Conservation (phyloP, 495 filamentous ascomycete species). For the Penicillium macrosclerotiorum region DNA sequence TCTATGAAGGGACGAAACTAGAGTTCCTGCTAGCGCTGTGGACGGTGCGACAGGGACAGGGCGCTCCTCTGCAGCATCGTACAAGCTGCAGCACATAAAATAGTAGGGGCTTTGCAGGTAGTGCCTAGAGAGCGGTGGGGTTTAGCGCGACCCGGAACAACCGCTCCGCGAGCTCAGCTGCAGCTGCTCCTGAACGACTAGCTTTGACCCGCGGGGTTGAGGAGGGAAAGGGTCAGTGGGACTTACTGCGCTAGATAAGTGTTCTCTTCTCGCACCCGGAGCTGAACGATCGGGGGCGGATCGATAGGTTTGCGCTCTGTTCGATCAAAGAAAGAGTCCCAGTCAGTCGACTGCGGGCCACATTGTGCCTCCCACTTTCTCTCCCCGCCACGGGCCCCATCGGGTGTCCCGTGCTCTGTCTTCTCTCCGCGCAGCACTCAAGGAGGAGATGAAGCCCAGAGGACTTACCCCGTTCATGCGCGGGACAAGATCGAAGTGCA, state of each 20-base stretch:
- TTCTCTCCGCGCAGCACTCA: background rate
- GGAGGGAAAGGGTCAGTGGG: too few species aligned
- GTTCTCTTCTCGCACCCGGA: slow-evolving; percentile 63
- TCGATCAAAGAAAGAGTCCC: too few species aligned
- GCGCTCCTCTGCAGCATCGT: slow-evolving; percentile 61
- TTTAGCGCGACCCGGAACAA: too few species aligned
- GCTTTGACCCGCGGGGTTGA: too few species aligned
- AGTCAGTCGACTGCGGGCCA: background rate
- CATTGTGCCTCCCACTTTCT: background rate
- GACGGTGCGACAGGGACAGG: slow-evolving; percentile 50
- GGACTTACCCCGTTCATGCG: background rate
- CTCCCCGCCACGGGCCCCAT: background rate
- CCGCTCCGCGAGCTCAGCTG: too few species aligned
- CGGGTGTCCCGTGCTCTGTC: too few species aligned
- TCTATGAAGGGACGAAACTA: slow-evolving; percentile 89
- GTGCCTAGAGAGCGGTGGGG: slow-evolving; percentile 44
- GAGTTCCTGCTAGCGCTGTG: slow-evolving; percentile 69
- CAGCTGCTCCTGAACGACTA: too few species aligned
- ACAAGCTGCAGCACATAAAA: slow-evolving; percentile 74
- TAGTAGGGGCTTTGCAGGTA: slow-evolving; percentile 76
- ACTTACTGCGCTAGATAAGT: slow-evolving; percentile 74
- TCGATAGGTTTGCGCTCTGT: slow-evolving; percentile 92
- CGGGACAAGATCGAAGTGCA: background rate
- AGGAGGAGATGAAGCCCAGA: slow-evolving; percentile 3
- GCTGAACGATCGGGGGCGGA: slow-evolving; percentile 88